Evolutionary conservation across 805 yeast genomes (phyloP).

Genomic region (Myxozyma udenii): DNA sequence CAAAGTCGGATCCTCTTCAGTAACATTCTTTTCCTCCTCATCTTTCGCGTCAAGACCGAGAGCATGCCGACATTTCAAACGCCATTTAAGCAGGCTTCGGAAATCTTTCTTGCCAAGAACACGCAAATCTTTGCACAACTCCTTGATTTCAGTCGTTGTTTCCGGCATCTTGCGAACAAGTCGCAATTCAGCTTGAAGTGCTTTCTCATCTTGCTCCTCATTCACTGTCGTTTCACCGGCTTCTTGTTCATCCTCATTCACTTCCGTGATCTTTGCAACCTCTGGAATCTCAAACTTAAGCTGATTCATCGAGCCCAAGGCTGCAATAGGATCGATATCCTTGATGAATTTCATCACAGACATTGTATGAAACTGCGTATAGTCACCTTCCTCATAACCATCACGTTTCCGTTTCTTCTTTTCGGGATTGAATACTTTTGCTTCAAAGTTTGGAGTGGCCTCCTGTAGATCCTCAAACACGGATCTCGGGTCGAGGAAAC

Average conservation of each 20-base stretch:
- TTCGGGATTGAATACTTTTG: slow-evolving; percentile 93
- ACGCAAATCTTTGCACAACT: slow-evolving; percentile 85
- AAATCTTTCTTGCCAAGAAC: slow-evolving; percentile 94
- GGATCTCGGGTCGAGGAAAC: slow-evolving; percentile 83
- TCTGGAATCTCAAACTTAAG: slow-evolving; percentile 50
- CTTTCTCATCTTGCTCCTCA: slow-evolving; percentile 7
- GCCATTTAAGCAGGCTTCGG: slow-evolving; percentile 78
- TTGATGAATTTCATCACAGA: slow-evolving; percentile 77
- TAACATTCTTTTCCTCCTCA: slow-evolving; percentile 48
- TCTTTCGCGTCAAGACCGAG: slow-evolving; percentile 56
- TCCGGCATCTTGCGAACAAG: slow-evolving; percentile 66
- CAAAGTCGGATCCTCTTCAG: slow-evolving; percentile 49
- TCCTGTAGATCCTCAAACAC: slow-evolving; percentile 88
- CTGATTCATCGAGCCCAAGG: slow-evolving; percentile 69
- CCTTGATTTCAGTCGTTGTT: slow-evolving; percentile 74
- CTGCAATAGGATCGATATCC: slow-evolving; percentile 76
- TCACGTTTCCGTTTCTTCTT: slow-evolving; percentile 84
- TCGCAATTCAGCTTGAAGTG: background rate
- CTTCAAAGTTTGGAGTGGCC: slow-evolving; percentile 61
- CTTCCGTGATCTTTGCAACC: background rate
- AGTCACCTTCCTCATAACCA: slow-evolving; percentile 96
- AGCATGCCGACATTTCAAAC: slow-evolving; percentile 76
- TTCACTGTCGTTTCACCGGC: slow-evolving; percentile 1
- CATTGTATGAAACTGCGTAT: slow-evolving; percentile 64
- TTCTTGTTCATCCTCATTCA: slow-evolving; percentile 12